These are phyloP conservation scores for Miamiensis avidus DNA, from an alignment of 169 alveolate genomes.

Conservation along the genomic window DNA sequence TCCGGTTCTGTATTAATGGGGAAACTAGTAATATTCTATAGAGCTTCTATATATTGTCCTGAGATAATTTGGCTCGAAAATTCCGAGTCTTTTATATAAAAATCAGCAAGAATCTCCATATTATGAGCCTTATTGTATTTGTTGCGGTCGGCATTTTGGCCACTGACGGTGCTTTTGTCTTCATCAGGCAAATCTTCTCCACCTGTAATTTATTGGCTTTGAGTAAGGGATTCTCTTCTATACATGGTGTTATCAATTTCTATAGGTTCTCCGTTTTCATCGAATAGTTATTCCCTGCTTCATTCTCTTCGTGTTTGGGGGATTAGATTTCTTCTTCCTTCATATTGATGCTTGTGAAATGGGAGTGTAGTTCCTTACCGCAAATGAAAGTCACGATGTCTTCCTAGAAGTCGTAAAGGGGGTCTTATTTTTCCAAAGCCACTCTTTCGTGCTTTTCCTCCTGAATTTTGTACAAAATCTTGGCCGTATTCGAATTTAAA, in stretches of 20 bases:
- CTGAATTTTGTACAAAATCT: slow-evolving; percentile 1
- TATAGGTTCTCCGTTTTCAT: slow-evolving; percentile 1
- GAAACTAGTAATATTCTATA: background rate
- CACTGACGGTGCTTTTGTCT: background rate
- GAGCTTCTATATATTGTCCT: slow-evolving; percentile 4
- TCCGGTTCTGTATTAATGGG: slow-evolving; percentile 12
- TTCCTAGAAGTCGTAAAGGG: slow-evolving; percentile 3
- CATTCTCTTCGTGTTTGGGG: background rate
- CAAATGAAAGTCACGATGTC: slow-evolving; percentile 2
- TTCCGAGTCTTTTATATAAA: slow-evolving; percentile 9
- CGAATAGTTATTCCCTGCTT: background rate
- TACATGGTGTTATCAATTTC: background rate
- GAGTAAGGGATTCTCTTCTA: background rate
- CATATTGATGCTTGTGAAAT: slow-evolving; percentile 7
- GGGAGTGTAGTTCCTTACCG: slow-evolving; percentile 13
- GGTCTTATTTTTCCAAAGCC: background rate
- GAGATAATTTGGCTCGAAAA: background rate
- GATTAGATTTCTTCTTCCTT: background rate
- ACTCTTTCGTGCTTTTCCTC: slow-evolving; percentile 15
- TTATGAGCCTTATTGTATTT: background rate
- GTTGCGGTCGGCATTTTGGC: slow-evolving; percentile 4
- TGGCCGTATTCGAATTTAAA: background rate
- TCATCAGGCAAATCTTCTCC: background rate
- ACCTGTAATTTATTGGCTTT: background rate
- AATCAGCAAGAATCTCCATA: slow-evolving; percentile 9